These are phyloP conservation scores for Scolecobasidium constrictum DNA, from an alignment of 2,329 filamentous ascomycete species.

Conservation along the genomic window DNA sequence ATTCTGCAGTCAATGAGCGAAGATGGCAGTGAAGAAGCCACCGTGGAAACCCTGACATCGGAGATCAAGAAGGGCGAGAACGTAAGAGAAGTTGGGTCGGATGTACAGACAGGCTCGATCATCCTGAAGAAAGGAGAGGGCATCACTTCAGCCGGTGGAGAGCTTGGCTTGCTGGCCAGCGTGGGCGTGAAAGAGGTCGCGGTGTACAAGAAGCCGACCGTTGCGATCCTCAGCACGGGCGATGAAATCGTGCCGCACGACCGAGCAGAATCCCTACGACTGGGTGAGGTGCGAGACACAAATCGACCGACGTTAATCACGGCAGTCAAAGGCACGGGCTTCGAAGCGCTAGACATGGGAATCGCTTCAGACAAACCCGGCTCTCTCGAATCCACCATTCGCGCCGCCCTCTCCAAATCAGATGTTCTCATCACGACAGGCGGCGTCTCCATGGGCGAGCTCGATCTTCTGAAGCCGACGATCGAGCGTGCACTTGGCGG, in stretches of 20 bases:
- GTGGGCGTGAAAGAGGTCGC: slow-evolving; percentile 63
- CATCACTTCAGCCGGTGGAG: slow-evolving; percentile 80
- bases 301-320: slow-evolving; percentile 83
- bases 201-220: slow-evolving; percentile 63
- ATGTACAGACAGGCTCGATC: slow-evolving; percentile 57
- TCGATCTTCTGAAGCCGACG: slow-evolving; percentile 92
- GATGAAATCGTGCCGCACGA: slow-evolving; percentile 82
- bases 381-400: slow-evolving; percentile 65
- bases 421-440: slow-evolving; percentile 87
- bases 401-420: slow-evolving; percentile 59
- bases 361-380: slow-evolving; percentile 67
- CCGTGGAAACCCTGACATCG: slow-evolving; percentile 75
- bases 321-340: slow-evolving; percentile 63
- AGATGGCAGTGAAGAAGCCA: slow-evolving; percentile 73
- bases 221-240: slow-evolving; percentile 86
- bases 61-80: slow-evolving; percentile 72
- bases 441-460: slow-evolving; percentile 94
- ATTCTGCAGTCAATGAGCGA: slow-evolving; percentile 62
- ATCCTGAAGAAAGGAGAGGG: slow-evolving; percentile 69
- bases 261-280: slow-evolving; percentile 47
- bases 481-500: slow-evolving; percentile 84
- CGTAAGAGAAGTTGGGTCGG: slow-evolving; percentile 81
- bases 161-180: slow-evolving; percentile 80
- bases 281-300: slow-evolving; percentile 86
- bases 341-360: slow-evolving; percentile 71